phyloP scores from a whole-genome alignment of 768 basidiomycete species.

The Boletus subparvulus region DNA sequence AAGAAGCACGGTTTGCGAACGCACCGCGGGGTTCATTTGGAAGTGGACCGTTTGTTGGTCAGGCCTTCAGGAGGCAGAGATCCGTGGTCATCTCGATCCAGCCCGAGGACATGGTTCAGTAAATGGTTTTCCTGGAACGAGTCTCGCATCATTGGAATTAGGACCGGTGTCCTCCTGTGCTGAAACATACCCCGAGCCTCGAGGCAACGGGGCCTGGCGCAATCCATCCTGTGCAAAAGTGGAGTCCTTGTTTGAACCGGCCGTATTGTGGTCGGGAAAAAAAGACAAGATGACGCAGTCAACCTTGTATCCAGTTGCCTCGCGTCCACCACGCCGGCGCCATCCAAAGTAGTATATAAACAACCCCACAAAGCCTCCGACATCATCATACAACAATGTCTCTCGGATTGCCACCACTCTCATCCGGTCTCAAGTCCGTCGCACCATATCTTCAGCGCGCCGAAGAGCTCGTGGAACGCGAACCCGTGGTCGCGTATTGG shows the following conservation, averaged over 20 bases:
- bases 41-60: conserved; percentile 15
- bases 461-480: conserved; percentile 77
- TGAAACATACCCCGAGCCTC: neutral
- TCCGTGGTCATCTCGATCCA: conserved; percentile 18
- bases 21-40: conserved; percentile 21
- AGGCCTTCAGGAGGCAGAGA: neutral
- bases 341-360: neutral
- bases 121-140: conserved; percentile 7
- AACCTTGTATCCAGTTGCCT: neutral
- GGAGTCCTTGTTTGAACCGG: neutral
- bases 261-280: neutral
- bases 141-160: neutral
- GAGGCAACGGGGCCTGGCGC: neutral
- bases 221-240: conserved; percentile 15
- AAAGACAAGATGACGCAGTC: neutral
- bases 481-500: conserved; percentile 94
- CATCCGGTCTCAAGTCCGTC: conserved; percentile 63
- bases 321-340: conserved; percentile 9
- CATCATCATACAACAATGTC: conserved; percentile 21
- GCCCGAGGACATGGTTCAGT: neutral
- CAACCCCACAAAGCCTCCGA: neutral
- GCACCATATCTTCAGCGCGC: conserved; percentile 86
- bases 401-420: conserved; percentile 60
- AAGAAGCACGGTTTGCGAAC: neutral
- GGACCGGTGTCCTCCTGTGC: neutral